Evolutionary conservation across 2,329 filamentous ascomycete genomes (phyloP).

Genomic region (Zarea fungicola): DNA sequence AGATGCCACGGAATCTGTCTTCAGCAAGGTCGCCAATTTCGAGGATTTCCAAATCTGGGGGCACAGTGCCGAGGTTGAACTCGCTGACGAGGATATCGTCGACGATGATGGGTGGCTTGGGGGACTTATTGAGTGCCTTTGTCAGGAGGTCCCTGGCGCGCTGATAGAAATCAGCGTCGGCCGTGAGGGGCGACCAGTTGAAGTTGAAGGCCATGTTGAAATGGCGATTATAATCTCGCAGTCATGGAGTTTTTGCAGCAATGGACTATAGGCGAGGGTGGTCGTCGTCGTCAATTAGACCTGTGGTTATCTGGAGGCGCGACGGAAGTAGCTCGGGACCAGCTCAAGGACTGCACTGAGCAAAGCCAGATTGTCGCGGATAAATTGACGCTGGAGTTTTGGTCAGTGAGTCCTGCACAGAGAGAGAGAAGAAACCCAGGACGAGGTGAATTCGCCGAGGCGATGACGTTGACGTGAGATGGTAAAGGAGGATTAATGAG

Average conservation of each 20-base stretch:
- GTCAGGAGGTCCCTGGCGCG: conserved; percentile 92
- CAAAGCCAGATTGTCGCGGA: conserved; percentile 2
- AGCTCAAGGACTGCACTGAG: neutral
- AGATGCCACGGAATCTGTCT: conserved; percentile 94
- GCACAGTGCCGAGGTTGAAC: conserved; percentile 90
- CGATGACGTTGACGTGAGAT: neutral
- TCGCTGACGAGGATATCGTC: conserved; percentile 98
- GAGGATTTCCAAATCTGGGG: conserved; percentile 91
- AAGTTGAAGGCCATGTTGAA: conserved; percentile 98
- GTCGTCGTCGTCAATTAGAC: neutral
- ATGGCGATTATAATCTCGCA: conserved; percentile 35
- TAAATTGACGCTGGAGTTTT: neutral
- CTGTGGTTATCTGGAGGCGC: neutral
- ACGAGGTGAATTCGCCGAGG: neutral
- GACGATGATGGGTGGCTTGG: conserved; percentile 97
- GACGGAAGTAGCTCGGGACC: neutral
- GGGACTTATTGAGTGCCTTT: conserved; percentile 91
- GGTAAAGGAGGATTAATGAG: neutral
- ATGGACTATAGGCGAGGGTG: neutral
- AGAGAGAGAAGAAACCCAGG: neutral
- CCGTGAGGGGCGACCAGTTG: conserved; percentile 99
- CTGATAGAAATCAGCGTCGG: conserved; percentile 85
- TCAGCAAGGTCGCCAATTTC: conserved; percentile 97
- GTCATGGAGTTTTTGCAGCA: conserved; percentile 28
- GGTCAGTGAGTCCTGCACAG: neutral